phyloP scores from a whole-genome alignment of 306 rosid species.

The Fragaria nilgerrensis region DNA sequence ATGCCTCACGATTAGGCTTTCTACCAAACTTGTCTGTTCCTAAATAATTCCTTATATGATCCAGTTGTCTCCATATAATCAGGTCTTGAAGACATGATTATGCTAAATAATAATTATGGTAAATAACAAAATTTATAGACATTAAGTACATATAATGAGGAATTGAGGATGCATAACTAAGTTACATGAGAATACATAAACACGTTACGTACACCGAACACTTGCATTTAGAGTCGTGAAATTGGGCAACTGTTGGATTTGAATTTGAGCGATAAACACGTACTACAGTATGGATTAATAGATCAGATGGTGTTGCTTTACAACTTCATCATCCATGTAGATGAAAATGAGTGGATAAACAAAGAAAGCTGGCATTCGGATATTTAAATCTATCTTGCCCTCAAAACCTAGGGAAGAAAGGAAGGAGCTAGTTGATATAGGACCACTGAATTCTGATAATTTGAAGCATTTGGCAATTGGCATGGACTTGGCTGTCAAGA shows the following conservation, averaged over 20 bases:
- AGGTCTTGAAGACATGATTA: not conserved
- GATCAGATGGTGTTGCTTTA: no score
- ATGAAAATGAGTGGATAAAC: not conserved
- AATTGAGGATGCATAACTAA: no score
- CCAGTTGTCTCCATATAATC: constrained; percentile 4
- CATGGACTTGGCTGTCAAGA: not conserved
- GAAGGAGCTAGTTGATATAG: not conserved
- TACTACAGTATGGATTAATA: no score
- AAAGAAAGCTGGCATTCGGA: not conserved
- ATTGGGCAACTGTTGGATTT: no score
- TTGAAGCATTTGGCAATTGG: not conserved
- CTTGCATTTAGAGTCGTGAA: no score
- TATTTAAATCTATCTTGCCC: not conserved
- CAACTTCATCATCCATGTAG: not conserved
- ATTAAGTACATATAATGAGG: no score
- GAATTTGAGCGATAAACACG: no score
- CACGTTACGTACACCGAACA: no score
- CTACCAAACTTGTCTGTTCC: constrained; percentile 8
- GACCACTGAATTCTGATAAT: not conserved
- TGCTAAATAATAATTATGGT: no score
- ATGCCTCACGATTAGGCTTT: constrained; percentile 18
- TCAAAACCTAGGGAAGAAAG: not conserved
- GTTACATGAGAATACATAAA: no score
- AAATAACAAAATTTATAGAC: no score
- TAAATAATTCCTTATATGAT: not conserved